These are phyloP conservation scores for Phytomonas francai DNA, from an alignment of 208 protist genomes.

Conservation along the genomic window DNA sequence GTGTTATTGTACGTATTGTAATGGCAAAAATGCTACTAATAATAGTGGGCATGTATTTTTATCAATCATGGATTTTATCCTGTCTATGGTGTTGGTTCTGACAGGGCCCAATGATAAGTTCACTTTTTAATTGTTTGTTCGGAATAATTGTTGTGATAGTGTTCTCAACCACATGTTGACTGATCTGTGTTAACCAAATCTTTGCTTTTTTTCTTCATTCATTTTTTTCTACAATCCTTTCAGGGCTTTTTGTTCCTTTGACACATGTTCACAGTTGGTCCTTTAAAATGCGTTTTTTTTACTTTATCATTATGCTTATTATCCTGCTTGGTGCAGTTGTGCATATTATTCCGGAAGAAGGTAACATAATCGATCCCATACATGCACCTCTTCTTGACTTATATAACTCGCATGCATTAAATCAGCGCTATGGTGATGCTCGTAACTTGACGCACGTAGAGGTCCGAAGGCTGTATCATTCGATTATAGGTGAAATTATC, in stretches of 20 bases:
- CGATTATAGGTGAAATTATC: constrained; percentile 25
- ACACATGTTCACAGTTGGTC: neutral
- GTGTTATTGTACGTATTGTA: no score
- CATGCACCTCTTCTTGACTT: constrained; percentile 10
- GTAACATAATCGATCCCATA: constrained; percentile 13
- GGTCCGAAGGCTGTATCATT: constrained; percentile 31
- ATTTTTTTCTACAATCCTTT: neutral
- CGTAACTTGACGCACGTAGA: constrained; percentile 35
- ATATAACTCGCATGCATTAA: constrained; percentile 14
- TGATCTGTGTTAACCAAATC: neutral
- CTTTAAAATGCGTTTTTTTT: neutral
- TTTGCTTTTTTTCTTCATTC: neutral
- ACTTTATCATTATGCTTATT: constrained; percentile 8
- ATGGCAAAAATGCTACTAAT: no score
- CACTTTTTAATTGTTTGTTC: no score
- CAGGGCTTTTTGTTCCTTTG: neutral
- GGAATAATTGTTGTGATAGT: neutral
- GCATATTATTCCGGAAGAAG: constrained; percentile 6
- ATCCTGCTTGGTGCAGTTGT: neutral
- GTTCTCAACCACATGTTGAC: neutral
- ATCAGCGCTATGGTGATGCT: constrained; percentile 20
- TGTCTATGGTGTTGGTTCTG: no score
- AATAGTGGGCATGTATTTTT: no score
- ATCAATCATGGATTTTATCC: no score
- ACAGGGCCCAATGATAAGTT: no score